phyloP scores from a whole-genome alignment of 148 eudicot species.

The Fagopyrum esculentum region DNA sequence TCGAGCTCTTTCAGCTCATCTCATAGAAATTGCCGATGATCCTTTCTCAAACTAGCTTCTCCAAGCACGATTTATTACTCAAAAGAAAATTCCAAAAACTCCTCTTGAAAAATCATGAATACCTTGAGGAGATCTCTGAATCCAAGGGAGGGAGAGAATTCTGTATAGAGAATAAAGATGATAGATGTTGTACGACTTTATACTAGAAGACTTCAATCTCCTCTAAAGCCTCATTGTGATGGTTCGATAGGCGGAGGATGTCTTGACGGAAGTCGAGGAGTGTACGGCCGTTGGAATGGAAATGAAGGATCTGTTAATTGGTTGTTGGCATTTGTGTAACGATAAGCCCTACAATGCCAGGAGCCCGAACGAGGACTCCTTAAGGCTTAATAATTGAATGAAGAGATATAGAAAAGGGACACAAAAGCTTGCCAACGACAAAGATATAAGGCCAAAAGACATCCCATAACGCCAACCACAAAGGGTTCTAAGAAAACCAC shows the following conservation, averaged over 20 bases:
- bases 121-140: conserved; percentile 48
- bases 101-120: conserved; percentile 58
- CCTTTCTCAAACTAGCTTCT: conserved; percentile 51
- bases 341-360: too few species aligned
- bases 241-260: not conserved
- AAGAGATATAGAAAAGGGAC: too few species aligned
- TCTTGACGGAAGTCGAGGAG: conserved; percentile 1
- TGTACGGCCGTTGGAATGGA: not conserved
- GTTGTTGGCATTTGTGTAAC: not conserved
- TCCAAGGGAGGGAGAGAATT: conserved; percentile 58
- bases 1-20: conserved; percentile 68
- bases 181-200: not conserved
- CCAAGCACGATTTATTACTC: conserved; percentile 24
- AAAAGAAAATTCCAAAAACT: conserved; percentile 38
- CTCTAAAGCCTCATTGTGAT: not conserved
- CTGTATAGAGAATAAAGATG: conserved; percentile 12
- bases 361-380: too few species aligned
- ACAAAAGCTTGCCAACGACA: too few species aligned
- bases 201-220: conserved; percentile 4
- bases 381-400: too few species aligned
- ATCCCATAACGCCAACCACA: too few species aligned
- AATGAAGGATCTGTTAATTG: not conserved
- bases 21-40: conserved; percentile 50
- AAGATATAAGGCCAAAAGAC: too few species aligned
- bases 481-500: too few species aligned